Evolutionary conservation across 257 asterid species (phyloP).

Genomic region (Nicotiana attenuata): DNA sequence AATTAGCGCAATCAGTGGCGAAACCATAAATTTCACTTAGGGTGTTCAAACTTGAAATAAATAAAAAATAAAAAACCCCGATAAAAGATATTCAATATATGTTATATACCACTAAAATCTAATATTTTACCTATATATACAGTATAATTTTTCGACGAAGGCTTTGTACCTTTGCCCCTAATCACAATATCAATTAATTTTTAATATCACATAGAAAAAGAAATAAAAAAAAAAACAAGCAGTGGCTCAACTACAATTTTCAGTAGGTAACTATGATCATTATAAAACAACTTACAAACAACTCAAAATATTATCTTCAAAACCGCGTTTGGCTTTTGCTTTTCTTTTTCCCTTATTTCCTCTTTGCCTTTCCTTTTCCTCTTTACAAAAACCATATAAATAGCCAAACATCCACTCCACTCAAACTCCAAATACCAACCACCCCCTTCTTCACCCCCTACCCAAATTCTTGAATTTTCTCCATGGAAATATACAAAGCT

Average conservation of each 20-base stretch:
- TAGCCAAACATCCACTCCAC: not conserved
- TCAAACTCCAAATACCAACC: not conserved
- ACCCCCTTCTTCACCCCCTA: not conserved
- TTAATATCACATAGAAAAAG: too few species aligned
- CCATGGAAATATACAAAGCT: not conserved
- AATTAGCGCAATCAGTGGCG: not conserved
- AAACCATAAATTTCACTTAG: too few species aligned
- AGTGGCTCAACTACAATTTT: constrained; percentile 1
- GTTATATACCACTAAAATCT: too few species aligned
- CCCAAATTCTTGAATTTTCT: not conserved
- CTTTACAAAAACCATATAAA: not conserved
- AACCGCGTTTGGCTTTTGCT: not conserved
- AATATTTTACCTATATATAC: too few species aligned
- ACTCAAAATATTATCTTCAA: not conserved
- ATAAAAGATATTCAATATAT: too few species aligned
- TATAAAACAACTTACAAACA: not conserved
- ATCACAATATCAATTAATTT: too few species aligned
- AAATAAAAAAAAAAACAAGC: not conserved
- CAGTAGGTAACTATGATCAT: not conserved
- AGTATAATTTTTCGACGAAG: too few species aligned
- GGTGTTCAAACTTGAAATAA: too few species aligned
- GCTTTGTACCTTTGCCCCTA: too few species aligned
- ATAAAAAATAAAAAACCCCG: fast-evolving
- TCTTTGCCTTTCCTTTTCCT: not conserved
- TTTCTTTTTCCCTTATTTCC: not conserved